Evolutionary conservation across 805 yeast genomes (phyloP), one percentile per base, ranked within the genome.

Genomic region (Wickerhamiella alocasiicola): DNA sequence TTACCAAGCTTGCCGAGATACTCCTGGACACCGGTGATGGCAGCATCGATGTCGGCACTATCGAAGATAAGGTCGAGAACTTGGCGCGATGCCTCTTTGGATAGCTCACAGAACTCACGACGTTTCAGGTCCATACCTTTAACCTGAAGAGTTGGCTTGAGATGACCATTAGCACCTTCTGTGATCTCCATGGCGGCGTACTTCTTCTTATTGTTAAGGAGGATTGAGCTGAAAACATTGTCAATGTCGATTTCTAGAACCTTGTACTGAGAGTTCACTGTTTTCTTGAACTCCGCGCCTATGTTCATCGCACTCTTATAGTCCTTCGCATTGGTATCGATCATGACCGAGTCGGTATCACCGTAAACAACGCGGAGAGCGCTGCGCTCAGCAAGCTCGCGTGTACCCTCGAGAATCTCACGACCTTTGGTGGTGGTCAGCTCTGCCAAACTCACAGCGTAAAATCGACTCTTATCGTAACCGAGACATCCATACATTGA

Each of bases 401-500:
- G 74, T 0, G 98, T 88, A 53, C 82, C 88, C 78, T 78, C 80
- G 54, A 91, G 71, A 57, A 87, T 84, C 59, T 91, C 97, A 64
- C 98, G 74, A 54, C 98, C 98, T 60, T 87, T 83, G 52, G 77
- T 80, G 2, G 98, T 91, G 44, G 85, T 94, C 53, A 91, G 67
- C 87, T 83, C 83, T 4, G 98, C 98, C 51, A 91, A 67, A 0
- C 97, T 95, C 55, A 82, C 80, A 9, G 98, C 98, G 55, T 87
- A 88, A 60, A 91, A 91, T 54, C 98, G 72, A 17, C 96, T 84
- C 52, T 80, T 72, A 5, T 80, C 81, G 59, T 78, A 87, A 50
- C 98, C 98, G 52, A 91, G 70, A 71, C 97, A 91, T 56, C 98
- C 98, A 63, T 91, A 91, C 96, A 91, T 88, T n/a, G 98, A 91